A percentile compares a stretch with the other conserved stretches of the same genome.
Conservation (phyloP, 2,329 filamentous ascomycete genomes). For the Venturia pyrina region DNA sequence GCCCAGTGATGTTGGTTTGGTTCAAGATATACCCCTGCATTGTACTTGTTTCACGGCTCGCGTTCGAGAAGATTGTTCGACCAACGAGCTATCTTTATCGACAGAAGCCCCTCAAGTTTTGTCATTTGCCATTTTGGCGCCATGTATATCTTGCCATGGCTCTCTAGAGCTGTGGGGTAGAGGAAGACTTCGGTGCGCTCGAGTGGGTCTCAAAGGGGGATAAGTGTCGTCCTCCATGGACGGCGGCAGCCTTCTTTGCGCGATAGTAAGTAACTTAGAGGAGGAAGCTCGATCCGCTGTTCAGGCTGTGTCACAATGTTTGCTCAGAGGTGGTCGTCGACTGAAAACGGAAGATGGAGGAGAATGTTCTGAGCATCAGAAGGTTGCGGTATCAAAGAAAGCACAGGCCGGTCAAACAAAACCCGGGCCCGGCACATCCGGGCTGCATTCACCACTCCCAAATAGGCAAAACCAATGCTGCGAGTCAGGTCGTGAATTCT, state of each 20-base stretch:
- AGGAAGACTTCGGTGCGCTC: neutral
- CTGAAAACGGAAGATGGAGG: neutral
- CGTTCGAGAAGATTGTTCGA: neutral
- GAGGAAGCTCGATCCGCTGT: neutral
- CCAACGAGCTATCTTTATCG: neutral
- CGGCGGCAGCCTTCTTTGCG: neutral
- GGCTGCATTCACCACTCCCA: neutral
- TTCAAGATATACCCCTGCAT: neutral
- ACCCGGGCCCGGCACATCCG: neutral
- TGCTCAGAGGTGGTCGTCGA: neutral
- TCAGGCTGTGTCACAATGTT: neutral
- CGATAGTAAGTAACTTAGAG: too few relatives aligned
- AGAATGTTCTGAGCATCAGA: neutral
- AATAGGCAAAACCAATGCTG: neutral
- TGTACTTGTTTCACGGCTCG: neutral
- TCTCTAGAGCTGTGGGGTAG: neutral
- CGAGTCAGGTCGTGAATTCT: neutral
- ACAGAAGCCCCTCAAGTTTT: neutral
- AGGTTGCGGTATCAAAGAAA: neutral
- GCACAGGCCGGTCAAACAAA: neutral
- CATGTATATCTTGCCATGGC: neutral
- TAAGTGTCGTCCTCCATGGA: neutral
- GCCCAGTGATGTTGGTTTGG: neutral
- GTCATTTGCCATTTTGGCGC: neutral
- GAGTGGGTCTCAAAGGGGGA: neutral